phyloP scores from a whole-genome alignment of 2,329 filamentous ascomycete species.

The Fusarium sterilihyphosum region DNA sequence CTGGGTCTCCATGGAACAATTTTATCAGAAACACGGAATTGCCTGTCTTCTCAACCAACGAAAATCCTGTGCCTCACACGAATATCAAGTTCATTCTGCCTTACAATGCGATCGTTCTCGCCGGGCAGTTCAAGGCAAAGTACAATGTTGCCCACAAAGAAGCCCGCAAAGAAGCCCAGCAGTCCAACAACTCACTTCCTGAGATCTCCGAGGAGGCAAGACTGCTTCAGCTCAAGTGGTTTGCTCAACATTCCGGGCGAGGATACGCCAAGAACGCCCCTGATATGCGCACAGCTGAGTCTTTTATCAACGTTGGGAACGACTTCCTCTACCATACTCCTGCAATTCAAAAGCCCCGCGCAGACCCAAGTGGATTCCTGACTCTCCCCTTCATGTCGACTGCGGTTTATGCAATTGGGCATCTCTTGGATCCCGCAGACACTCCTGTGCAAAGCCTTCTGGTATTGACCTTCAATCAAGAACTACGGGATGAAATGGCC shows the following conservation, averaged over 20 bases:
- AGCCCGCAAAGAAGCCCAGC: too few species aligned
- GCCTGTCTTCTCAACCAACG: neutral
- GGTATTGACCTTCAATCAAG: constrained; percentile 13
- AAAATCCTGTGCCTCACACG: neutral
- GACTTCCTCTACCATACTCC: neutral
- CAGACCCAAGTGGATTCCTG: constrained; percentile 21
- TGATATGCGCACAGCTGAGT: neutral
- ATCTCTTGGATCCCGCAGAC: constrained; percentile 10
- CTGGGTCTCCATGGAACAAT: constrained; percentile 41
- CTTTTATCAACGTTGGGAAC: neutral
- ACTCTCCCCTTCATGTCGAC: constrained; percentile 34
- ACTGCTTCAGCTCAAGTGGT: neutral
- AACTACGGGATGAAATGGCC: neutral
- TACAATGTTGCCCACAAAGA: neutral
- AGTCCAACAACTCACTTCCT: neutral
- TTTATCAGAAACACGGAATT: constrained; percentile 31
- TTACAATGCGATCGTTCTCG: neutral
- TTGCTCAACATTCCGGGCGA: neutral
- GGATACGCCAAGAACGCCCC: neutral
- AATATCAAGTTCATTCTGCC: neutral
- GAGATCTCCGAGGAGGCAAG: neutral
- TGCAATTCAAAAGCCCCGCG: constrained; percentile 19
- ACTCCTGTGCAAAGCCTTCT: constrained; percentile 8
- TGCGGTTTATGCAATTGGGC: constrained; percentile 11
- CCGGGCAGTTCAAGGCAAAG: neutral